These are phyloP conservation scores for Zanthoxylum bungeanum DNA, from an alignment of 345 rosid genomes.

Conservation along the genomic window DNA sequence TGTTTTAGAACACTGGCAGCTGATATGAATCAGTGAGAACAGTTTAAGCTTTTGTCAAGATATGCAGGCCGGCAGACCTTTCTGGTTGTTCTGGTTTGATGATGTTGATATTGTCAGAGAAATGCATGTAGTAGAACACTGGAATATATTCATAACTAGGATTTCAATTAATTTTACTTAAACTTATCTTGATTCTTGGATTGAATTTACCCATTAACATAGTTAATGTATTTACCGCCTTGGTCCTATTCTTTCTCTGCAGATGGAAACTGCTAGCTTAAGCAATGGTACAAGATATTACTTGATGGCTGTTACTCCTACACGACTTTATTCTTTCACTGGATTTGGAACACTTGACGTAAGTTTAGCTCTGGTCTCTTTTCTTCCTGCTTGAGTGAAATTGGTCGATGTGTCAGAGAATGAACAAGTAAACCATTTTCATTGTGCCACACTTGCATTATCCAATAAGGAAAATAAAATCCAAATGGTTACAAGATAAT, in stretches of 20 bases:
- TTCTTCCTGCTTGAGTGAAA: conserved; percentile 1
- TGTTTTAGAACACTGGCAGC: too few relatives aligned
- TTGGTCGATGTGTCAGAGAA: neutral
- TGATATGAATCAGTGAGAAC: neutral
- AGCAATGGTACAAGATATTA: conserved; percentile 79
- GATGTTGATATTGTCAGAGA: neutral
- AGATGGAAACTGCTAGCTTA: conserved; percentile 92
- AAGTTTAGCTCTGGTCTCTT: conserved; percentile 30
- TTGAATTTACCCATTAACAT: neutral
- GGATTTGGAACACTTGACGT: conserved; percentile 92
- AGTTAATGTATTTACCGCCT: neutral
- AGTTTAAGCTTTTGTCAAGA: neutral
- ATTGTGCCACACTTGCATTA: neutral
- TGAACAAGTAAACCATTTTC: neutral
- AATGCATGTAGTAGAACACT: neutral
- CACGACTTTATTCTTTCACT: conserved; percentile 91
- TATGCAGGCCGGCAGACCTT: neutral
- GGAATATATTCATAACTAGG: conserved; percentile 1
- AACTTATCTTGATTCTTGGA: conserved; percentile 7
- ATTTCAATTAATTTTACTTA: neutral
- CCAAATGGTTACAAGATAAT: neutral
- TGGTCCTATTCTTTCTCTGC: conserved; percentile 17
- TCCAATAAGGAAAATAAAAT: neutral
- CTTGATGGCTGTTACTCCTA: conserved; percentile 99
- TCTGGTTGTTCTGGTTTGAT: conserved; percentile 5